Conservation (phyloP, 108 stramenopile genomes). For the Licmophora abbreviata region DNA sequence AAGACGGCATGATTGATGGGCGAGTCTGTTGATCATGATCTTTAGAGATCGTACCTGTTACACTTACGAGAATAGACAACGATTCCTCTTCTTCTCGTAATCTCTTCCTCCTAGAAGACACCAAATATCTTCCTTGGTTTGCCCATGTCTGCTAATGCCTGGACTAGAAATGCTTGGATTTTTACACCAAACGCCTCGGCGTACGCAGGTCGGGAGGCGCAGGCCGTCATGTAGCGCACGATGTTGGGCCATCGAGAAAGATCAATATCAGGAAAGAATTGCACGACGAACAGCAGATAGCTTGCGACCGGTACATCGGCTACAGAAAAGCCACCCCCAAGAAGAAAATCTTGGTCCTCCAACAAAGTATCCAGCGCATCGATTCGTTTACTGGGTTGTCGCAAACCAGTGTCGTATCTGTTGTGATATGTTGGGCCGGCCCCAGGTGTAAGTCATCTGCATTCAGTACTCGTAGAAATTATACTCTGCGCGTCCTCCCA, state of each 20-base stretch:
- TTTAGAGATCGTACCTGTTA: too few species aligned
- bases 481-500: not conserved
- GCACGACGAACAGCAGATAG: conserved; percentile 79
- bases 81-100: too few species aligned
- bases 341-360: conserved; percentile 31
- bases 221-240: conserved; percentile 70
- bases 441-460: not conserved
- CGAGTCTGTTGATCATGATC: too few species aligned
- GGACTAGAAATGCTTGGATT: conserved; percentile 45
- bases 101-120: conserved; percentile 74
- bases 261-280: conserved; percentile 73
- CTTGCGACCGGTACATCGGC: conserved; percentile 83
- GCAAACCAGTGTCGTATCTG: conserved; percentile 66
- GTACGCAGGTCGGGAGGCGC: conserved; percentile 59
- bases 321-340: conserved; percentile 52
- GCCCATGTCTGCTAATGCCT: conserved; percentile 33
- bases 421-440: not conserved
- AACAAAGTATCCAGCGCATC: conserved; percentile 57
- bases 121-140: conserved; percentile 65
- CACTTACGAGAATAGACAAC: too few species aligned
- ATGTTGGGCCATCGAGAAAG: conserved; percentile 62
- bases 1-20: too few species aligned
- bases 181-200: conserved; percentile 64
- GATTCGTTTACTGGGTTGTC: conserved; percentile 56
- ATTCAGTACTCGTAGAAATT: conserved; percentile 1